Percentiles rank a stretch among this genome's conserved stretches.
Evolutionary conservation across 495 filamentous ascomycete genomes (phyloP).

Genomic region (Podospora tetraspora): DNA sequence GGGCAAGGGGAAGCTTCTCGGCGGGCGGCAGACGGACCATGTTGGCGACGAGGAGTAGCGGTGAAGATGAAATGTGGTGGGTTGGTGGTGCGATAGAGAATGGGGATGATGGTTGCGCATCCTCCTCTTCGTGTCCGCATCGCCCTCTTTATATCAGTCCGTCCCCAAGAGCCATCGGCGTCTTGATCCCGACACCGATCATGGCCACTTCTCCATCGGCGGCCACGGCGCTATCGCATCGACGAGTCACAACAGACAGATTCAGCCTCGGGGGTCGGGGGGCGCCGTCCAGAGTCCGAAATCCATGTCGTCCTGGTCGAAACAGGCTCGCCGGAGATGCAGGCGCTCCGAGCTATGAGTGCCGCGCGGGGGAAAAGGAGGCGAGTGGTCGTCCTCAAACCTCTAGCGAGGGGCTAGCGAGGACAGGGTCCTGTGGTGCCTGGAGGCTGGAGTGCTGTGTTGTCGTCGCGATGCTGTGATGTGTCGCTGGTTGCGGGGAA

Average conservation of each 20-base stretch:
- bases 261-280: background rate
- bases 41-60: slow-evolving; percentile 7
- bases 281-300: background rate
- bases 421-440: background rate
- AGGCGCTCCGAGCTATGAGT: background rate
- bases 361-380: background rate
- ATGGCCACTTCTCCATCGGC: background rate
- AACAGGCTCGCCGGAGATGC: background rate
- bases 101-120: background rate
- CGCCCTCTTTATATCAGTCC: slow-evolving; percentile 1
- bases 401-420: background rate
- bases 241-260: background rate
- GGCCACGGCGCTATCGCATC: background rate
- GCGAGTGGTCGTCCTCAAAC: background rate
- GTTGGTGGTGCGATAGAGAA: background rate
- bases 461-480: background rate
- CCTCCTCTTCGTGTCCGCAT: background rate
- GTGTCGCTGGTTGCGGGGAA: background rate
- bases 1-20: slow-evolving; percentile 49
- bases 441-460: background rate
- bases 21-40: slow-evolving; percentile 41
- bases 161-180: background rate
- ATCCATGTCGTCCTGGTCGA: background rate
- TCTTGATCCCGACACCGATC: background rate
- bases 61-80: background rate